Evolutionary conservation across 495 filamentous ascomycete genomes (phyloP), one percentile per base, ranked within the genome.

Genomic region (Xylaria longipes): DNA sequence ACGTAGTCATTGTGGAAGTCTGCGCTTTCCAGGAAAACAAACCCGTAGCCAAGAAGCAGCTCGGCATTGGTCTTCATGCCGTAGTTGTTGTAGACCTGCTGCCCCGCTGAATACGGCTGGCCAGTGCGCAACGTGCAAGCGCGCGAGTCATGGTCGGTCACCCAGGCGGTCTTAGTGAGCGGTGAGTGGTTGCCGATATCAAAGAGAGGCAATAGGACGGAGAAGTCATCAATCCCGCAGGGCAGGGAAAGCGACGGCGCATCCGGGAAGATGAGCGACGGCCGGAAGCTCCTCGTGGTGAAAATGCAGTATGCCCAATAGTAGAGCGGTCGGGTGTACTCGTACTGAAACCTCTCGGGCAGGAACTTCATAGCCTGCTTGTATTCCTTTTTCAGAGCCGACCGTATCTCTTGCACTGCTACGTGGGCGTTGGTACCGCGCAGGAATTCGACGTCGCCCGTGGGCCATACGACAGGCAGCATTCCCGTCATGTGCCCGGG

Each of bases 291-390:
- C 74, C 87, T 80, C 72, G 82, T 86, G 14, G 84, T 85, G 70
- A 86, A 89, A 50, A 88, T 85, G 73, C 82, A 82, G 71, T 84
- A 87, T 0, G 87, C 84, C 87, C 87, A 89, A 71, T 86, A 77
- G 71, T 89, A 89, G 1, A 89, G 79, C 56, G 79, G 63, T 1
- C 77, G 79, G 7, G 81, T 81, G 72, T 84, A 84, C 3, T 81
- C 80, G 25, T 77, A 76, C 22, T 76, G 71, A 15, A 78, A 75
- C 7, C 25, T 67, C 29, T 81, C 77, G 17, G 81, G 81, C 8
- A 87, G 73, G 37, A 81, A 58, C 56, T 75, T 82, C 46, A 78
- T 73, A 0, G 84, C 84, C 20, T 81, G 71, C 66, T 83, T 83
- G 75, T 82, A 84, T 74, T 87, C 84, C 7, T 68, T 71, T 70